Evolutionary conservation across 495 filamentous ascomycete species (phyloP), one percentile per base, ranked within the genome.

Genomic region (Talaromyces nanjingensis): DNA sequence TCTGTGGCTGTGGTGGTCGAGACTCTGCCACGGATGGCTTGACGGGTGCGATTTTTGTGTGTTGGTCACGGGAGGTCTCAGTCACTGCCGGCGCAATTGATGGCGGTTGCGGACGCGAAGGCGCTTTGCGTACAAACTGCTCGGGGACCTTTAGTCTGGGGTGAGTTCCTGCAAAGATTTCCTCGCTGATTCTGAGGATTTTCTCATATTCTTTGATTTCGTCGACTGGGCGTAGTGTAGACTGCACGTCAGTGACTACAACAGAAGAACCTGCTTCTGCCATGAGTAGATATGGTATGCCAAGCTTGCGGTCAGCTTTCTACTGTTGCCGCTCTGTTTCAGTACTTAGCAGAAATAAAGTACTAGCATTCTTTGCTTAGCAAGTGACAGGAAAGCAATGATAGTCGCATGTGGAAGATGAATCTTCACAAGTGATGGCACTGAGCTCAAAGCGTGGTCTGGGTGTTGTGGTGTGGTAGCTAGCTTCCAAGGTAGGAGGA

Each of bases 161-260:
- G 74, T 94, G 90, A 67, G 82, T 85, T 59, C 89, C 89, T 65
- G 87, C 80, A 73, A 89, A 81, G 63, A 96, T 83, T 56, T 89
- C 83, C 80, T 93, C 87, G 68, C 85, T 88, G 68, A 96, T 86
- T 63, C 76, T 82, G 62, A 92, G 71, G 68, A 96, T 87, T 71
- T 89, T 91, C 69, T 88, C 83, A 74, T 87, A 91, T 70, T 90
- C 84, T 59, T 69, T 65, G n/a, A 71, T 58, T 63, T 77, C 77
- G 66, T 77, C 59, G 64, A 73, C 69, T 39, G 76, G 68, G 12
- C 24, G 16, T 42, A 25, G 45, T 29, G 12, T 37, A n/a, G 45
- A 33, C 39, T 49, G 60, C 12, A 49, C 31, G 39, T 62, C 60
- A 31, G 60, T 22, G 47, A 54, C 29, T 8, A 33, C 22, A 6